phyloP scores from a whole-genome alignment of 2,329 filamentous ascomycete species.

The Decorospora gaudefroyi region DNA sequence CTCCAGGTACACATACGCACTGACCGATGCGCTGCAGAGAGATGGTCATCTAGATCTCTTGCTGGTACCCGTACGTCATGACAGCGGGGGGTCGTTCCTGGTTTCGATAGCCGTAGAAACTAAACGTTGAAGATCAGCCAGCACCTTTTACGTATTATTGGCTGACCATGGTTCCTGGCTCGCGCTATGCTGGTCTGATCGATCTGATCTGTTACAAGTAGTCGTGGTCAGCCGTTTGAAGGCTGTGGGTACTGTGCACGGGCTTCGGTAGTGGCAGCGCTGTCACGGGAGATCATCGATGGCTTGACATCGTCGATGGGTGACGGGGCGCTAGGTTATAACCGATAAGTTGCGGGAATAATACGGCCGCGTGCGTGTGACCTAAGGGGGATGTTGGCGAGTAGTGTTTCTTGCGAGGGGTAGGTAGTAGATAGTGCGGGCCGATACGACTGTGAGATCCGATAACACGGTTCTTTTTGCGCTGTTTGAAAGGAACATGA shows the following conservation, averaged over 20 bases:
- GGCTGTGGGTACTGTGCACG: not conserved
- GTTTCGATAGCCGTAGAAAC: not conserved
- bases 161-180: too few relatives aligned
- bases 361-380: not conserved
- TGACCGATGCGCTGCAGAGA: too few relatives aligned
- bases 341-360: too few relatives aligned
- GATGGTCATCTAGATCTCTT: too few relatives aligned
- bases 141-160: too few relatives aligned
- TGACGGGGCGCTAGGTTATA: not conserved
- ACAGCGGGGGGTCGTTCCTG: too few relatives aligned
- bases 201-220: not conserved
- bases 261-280: not conserved
- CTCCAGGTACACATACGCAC: too few relatives aligned
- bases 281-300: slow-evolving; percentile 18
- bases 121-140: slow-evolving; percentile 1
- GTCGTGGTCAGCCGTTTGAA: not conserved
- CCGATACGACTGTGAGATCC: too few relatives aligned
- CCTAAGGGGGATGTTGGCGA: not conserved
- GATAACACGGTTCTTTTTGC: too few relatives aligned
- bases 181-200: slow-evolving; percentile 1
- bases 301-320: slow-evolving; percentile 14
- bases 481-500: too few relatives aligned
- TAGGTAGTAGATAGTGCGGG: too few relatives aligned
- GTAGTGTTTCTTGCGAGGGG: not conserved
- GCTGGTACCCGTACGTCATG: too few relatives aligned